phyloP scores from a whole-genome alignment of 352 stramenopile genomes.

The Pythium phragmiticola region DNA sequence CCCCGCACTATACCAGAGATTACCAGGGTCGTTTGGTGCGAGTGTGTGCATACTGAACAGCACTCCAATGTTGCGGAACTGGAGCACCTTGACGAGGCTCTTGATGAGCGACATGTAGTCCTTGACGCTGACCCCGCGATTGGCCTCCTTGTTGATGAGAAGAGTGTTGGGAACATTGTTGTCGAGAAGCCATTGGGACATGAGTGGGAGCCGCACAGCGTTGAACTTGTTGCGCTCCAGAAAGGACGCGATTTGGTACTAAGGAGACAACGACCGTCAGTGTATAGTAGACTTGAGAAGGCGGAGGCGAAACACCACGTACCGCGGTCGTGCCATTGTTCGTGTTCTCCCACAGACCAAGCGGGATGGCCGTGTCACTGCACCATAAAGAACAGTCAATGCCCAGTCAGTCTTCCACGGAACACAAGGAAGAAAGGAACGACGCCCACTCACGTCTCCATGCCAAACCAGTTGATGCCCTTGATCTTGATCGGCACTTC shows the following conservation, averaged over 20 bases:
- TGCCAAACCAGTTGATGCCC: constrained; percentile 83
- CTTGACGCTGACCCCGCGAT: constrained; percentile 48
- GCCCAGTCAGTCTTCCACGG: not conserved
- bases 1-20: constrained; percentile 36
- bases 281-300: too few species aligned
- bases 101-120: constrained; percentile 44
- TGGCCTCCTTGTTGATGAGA: constrained; percentile 45
- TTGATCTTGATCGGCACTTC: constrained; percentile 77
- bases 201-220: constrained; percentile 63
- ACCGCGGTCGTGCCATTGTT: constrained; percentile 54
- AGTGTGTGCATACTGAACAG: constrained; percentile 46
- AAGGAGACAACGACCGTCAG: not conserved
- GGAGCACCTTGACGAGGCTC: constrained; percentile 37
- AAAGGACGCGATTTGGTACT: constrained; percentile 66
- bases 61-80: constrained; percentile 45
- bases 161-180: constrained; percentile 24
- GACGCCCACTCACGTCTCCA: constrained; percentile 46
- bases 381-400: too few species aligned
- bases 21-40: constrained; percentile 27
- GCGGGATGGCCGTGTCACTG: constrained; percentile 41
- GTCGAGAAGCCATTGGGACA: constrained; percentile 50
- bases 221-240: constrained; percentile 80
- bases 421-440: not conserved
- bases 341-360: constrained; percentile 63
- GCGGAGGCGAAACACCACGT: not conserved